Evolutionary conservation across 2,329 filamentous ascomycete species (phyloP).

Genomic region (Colletotrichum eleusines): DNA sequence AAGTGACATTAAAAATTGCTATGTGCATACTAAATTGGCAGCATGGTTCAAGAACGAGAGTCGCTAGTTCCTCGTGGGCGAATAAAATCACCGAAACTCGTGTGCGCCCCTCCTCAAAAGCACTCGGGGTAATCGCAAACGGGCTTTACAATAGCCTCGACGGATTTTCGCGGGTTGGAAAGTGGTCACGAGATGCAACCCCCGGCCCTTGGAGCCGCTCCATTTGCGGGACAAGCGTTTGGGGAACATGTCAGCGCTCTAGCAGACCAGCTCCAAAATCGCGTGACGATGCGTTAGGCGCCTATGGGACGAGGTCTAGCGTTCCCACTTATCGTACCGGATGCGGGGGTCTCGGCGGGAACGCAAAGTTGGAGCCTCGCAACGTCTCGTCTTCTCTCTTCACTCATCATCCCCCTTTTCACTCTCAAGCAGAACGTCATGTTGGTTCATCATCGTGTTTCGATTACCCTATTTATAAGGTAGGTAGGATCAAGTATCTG

Average conservation of each 20-base stretch:
- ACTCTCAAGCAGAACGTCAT: too few relatives aligned
- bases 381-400: background rate
- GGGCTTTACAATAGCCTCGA: background rate
- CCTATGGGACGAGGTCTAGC: background rate
- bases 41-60: background rate
- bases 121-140: background rate
- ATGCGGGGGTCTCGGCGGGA: constrained; percentile 13
- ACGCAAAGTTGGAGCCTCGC: constrained; percentile 14
- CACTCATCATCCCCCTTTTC: background rate
- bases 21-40: background rate
- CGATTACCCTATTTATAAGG: constrained; percentile 17
- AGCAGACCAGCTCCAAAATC: background rate
- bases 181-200: constrained; percentile 5
- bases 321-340: constrained; percentile 13
- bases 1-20: background rate
- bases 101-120: background rate
- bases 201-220: background rate
- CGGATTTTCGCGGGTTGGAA: background rate
- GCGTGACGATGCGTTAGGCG: background rate
- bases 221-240: background rate
- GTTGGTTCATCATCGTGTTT: constrained; percentile 6
- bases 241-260: background rate
- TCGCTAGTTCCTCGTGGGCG: too few relatives aligned
- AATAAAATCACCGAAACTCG: background rate
- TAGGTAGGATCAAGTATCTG: constrained; percentile 9